phyloP scores from a whole-genome alignment of 2,329 filamentous ascomycete species.

The Neofusicoccum sp. region DNA sequence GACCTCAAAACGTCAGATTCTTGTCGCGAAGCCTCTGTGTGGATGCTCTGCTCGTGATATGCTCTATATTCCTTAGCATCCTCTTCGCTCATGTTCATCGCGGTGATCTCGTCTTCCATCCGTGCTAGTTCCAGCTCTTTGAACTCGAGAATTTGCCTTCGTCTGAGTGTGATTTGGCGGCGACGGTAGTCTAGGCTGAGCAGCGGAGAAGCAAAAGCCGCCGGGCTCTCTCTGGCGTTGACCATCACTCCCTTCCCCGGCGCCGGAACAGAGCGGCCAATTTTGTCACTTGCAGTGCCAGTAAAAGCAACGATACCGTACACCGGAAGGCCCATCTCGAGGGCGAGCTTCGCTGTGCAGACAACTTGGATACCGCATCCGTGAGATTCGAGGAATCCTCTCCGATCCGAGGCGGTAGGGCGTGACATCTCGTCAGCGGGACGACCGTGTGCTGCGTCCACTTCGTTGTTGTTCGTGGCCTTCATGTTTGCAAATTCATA shows the following conservation, averaged over 20 bases:
- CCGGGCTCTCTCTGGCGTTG: conserved; percentile 25
- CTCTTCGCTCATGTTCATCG: neutral
- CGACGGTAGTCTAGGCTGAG: conserved; percentile 30
- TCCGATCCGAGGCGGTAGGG: conserved; percentile 32
- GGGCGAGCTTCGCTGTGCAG: conserved; percentile 33
- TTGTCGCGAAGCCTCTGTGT: conserved; percentile 80
- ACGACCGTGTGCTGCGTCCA: conserved; percentile 26
- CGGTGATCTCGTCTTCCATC: conserved; percentile 11
- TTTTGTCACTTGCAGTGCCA: conserved; percentile 36
- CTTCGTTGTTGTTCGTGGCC: conserved; percentile 35
- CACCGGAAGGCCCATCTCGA: conserved; percentile 38
- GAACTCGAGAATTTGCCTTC: conserved; percentile 20
- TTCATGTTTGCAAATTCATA: conserved; percentile 38
- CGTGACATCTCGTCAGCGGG: conserved; percentile 36
- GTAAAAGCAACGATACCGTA: conserved; percentile 35
- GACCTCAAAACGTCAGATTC: conserved; percentile 90
- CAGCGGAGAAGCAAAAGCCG: conserved; percentile 25
- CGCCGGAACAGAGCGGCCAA: conserved; percentile 39
- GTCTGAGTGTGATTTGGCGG: conserved; percentile 24
- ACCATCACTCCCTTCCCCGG: conserved; percentile 40
- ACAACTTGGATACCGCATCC: conserved; percentile 40
- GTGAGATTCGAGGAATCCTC: conserved; percentile 39
- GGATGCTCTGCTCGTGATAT: conserved; percentile 81
- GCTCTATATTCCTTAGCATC: conserved; percentile 67
- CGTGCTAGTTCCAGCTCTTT: conserved; percentile 17